These are phyloP conservation scores for Quercus tomentella DNA, from an alignment of 331 rosid genomes.

Conservation along the genomic window DNA sequence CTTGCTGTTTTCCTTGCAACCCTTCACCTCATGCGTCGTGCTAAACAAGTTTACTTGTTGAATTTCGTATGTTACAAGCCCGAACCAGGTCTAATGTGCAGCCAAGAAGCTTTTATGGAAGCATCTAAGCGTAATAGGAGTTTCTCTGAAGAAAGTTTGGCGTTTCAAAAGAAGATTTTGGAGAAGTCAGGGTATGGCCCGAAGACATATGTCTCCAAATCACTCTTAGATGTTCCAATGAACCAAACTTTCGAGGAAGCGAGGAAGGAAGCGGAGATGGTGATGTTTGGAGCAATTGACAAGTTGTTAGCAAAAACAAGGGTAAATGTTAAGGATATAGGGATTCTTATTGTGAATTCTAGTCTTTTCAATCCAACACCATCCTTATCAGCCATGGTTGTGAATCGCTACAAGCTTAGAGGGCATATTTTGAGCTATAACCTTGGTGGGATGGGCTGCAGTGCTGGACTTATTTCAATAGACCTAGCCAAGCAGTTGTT, in stretches of 20 bases:
- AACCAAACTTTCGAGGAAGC: background rate
- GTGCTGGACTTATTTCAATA: background rate
- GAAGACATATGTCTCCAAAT: background rate
- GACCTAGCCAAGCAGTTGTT: background rate
- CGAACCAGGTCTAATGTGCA: background rate
- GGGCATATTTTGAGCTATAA: background rate
- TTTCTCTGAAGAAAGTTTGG: background rate
- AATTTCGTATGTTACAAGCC: background rate
- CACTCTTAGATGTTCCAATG: background rate
- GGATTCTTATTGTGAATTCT: background rate
- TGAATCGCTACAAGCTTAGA: background rate
- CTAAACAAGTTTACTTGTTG: background rate
- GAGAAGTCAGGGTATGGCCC: background rate
- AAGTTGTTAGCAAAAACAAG: background rate
- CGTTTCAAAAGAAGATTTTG: background rate
- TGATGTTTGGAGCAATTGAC: slow-evolving; percentile 1
- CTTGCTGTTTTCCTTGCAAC: background rate
- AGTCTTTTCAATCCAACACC: background rate
- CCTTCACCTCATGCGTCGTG: background rate
- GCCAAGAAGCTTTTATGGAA: background rate
- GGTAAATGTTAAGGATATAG: background rate
- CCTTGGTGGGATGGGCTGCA: slow-evolving; percentile 1
- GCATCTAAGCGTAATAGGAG: background rate
- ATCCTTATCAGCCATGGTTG: background rate
- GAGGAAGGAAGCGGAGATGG: background rate